Evolutionary conservation across 305 asterid species (phyloP), one percentile per base, ranked within the genome.

Genomic region (Striga hermonthica): DNA sequence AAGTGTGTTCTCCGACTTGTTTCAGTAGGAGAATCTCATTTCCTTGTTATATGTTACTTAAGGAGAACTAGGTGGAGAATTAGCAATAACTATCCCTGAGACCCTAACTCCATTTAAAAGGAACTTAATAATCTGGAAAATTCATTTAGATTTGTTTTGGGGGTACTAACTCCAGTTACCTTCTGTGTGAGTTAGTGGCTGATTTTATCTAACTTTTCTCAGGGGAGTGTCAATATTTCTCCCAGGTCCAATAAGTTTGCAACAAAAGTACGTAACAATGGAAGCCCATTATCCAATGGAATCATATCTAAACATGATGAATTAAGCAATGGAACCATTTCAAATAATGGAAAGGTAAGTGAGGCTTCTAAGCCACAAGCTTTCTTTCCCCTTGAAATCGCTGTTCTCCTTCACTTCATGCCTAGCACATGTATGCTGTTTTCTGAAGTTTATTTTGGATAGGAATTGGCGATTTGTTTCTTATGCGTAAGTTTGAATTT

Each of bases 201-300:
- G 74, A 79, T 72, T 54, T 65, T 57, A 22, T 78, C 73, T 75
- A 60, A 49, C 31, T 22, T 22, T 22, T 22, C 59, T 73, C 88
- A 92, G 98, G 95, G 86, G 59, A 82, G 84, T 75, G 85, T 76
- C 22, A 95, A 90, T 75, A 91, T 75, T 76, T 86, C 91, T 35
- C 87, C 85, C 63, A 83, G 88, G 70, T 84, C 79, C 47, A 83
- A 66, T 80, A 90, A 76, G 86, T 75, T 77, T 79, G 56, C 79
- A 76, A 69, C 61, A 28, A 86, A 70, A 74, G 69, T 60, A 49
- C 88, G 84, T 76, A 55, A 77, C 52, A 48, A 67, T 54, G 96
- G 95, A 76, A 88, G 83, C 82, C 76, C 80, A 62, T 71, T 81
- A 65, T 65, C 74, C 53, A 88, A 86, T 67, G 94, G 91, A 37